Conservation (phyloP, 2,329 filamentous ascomycete species). For the Botrytis byssoidea region DNA sequence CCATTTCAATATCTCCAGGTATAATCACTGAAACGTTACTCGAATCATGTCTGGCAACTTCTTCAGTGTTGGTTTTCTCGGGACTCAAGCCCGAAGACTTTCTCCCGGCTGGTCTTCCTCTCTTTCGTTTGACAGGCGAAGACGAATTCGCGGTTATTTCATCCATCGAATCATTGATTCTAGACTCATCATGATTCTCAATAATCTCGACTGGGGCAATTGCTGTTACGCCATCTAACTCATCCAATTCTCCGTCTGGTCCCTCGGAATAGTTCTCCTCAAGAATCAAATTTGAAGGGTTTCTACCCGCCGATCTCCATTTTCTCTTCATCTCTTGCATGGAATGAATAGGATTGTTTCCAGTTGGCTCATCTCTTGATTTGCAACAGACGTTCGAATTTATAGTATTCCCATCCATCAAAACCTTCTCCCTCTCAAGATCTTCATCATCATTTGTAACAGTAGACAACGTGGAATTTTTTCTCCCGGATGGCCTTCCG, state of each 20-base stretch:
- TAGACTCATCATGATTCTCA: neutral
- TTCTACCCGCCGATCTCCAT: neutral
- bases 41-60: neutral
- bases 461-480: neutral
- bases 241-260: neutral
- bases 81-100: neutral
- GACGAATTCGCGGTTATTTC: neutral
- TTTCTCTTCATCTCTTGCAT: neutral
- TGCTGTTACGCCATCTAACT: neutral
- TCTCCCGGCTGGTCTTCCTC: neutral
- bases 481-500: neutral
- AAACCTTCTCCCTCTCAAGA: neutral
- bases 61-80: neutral
- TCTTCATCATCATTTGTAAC: neutral
- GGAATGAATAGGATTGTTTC: neutral
- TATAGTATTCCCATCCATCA: neutral
- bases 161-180: neutral
- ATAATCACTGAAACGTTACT: neutral
- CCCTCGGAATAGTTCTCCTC: neutral
- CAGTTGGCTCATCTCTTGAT: neutral
- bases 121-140: conserved; percentile 2
- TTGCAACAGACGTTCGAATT: neutral
- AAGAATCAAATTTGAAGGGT: neutral
- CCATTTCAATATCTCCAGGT: neutral
- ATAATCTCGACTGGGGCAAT: neutral